phyloP scores from a whole-genome alignment of 1,139 yeast species.

The Eremothecium sinecaudum region DNA sequence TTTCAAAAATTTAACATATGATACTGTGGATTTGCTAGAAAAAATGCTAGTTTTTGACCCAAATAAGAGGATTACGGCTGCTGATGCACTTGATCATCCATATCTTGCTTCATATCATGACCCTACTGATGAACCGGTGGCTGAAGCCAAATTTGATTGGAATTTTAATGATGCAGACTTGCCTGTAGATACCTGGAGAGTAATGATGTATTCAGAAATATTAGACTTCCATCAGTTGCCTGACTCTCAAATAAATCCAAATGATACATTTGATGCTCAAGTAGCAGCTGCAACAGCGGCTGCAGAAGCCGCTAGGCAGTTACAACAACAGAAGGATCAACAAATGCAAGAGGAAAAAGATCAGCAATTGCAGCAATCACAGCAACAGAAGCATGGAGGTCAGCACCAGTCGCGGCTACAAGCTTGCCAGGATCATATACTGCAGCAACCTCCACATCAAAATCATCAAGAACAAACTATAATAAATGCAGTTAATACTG shows the following conservation, averaged over 20 bases:
- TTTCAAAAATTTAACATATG: conserved; percentile 81
- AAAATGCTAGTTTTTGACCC: conserved; percentile 94
- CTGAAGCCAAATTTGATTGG: conserved; percentile 94
- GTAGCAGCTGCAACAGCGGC: conserved; percentile 32
- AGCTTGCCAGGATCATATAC: conserved; percentile 3
- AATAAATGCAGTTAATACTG: conserved; percentile 1
- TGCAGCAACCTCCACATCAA: conserved; percentile 3
- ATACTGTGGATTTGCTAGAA: conserved; percentile 80
- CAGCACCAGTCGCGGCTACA: conserved; percentile 4
- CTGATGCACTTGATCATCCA: conserved; percentile 80
- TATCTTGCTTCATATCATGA: conserved; percentile 97
- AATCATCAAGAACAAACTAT: conserved; percentile 5
- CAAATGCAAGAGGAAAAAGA: conserved; percentile 5
- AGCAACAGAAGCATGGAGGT: conserved; percentile 5
- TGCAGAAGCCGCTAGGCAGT: conserved; percentile 28
- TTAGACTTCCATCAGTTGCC: conserved; percentile 70
- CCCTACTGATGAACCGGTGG: conserved; percentile 94
- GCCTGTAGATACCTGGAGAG: conserved; percentile 97
- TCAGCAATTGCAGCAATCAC: conserved; percentile 4
- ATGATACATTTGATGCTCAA: conserved; percentile 30
- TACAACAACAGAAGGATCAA: conserved; percentile 21
- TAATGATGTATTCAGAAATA: conserved; percentile 97
- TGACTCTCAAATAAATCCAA: conserved; percentile 29
- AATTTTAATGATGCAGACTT: conserved; percentile 95
- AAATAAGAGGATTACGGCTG: conserved; percentile 85